These are phyloP conservation scores for Zygoascus ofunaensis DNA, from an alignment of 805 yeast species.

Conservation along the genomic window DNA sequence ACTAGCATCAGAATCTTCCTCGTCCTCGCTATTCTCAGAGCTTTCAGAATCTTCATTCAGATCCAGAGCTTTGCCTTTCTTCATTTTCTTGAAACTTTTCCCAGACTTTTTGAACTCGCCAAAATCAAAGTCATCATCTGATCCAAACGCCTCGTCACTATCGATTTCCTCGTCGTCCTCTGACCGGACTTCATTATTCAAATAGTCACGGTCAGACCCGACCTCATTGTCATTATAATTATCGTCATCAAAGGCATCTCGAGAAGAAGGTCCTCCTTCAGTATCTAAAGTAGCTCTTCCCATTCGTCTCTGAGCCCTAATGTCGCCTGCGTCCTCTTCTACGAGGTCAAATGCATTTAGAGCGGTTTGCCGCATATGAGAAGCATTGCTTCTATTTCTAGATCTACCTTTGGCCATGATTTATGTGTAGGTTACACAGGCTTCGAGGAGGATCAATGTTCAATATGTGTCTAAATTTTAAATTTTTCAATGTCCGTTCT, in stretches of 20 bases:
- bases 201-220: slow-evolving; percentile 20
- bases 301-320: slow-evolving; percentile 18
- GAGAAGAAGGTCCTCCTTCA: too few species aligned
- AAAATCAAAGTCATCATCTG: slow-evolving; percentile 50
- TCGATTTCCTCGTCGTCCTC: slow-evolving; percentile 45
- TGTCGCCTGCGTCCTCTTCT: slow-evolving; percentile 30
- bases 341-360: slow-evolving; percentile 47
- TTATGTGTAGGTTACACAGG: too few species aligned
- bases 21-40: slow-evolving; percentile 37
- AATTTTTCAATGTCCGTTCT: neutral
- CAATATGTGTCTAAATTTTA: too few species aligned
- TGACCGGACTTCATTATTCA: slow-evolving; percentile 24
- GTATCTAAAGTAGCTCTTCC: neutral
- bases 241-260: too few species aligned
- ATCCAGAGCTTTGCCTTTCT: slow-evolving; percentile 3
- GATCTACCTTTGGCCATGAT: slow-evolving; percentile 9
- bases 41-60: slow-evolving; percentile 35
- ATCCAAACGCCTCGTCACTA: slow-evolving; percentile 83
- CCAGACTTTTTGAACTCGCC: slow-evolving; percentile 1
- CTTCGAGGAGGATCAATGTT: too few species aligned
- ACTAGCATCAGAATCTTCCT: slow-evolving; percentile 59
- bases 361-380: slow-evolving; percentile 29
- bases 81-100: slow-evolving; percentile 31
- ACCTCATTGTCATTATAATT: slow-evolving; percentile 28
- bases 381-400: slow-evolving; percentile 3